phyloP scores from a whole-genome alignment of 2,329 filamentous ascomycete genomes.

The Hymenoscyphus fraxineus region DNA sequence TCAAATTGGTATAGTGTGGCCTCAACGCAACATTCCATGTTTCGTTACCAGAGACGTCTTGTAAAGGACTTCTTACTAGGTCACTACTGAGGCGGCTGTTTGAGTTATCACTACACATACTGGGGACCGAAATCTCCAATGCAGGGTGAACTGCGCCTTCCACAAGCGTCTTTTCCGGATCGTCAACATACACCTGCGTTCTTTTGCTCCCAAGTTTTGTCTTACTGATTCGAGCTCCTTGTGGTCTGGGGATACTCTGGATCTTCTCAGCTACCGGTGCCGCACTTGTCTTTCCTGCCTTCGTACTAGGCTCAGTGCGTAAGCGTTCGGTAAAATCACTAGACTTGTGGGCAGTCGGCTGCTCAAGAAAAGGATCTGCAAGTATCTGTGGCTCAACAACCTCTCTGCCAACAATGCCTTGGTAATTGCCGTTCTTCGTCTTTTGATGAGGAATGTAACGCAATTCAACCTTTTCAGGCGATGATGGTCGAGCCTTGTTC shows the following conservation, averaged over 20 bases:
- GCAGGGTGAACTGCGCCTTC: slow-evolving; percentile 9
- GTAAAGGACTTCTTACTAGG: slow-evolving; percentile 17
- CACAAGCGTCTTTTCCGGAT: slow-evolving; percentile 25
- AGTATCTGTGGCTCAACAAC: slow-evolving; percentile 23
- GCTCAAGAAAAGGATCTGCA: slow-evolving; percentile 28
- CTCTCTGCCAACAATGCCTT: slow-evolving; percentile 22
- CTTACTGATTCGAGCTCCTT: background rate
- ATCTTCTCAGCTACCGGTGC: background rate
- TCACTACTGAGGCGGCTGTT: slow-evolving; percentile 16
- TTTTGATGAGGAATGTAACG: slow-evolving; percentile 32
- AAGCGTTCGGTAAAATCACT: slow-evolving; percentile 26
- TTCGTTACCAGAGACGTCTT: slow-evolving; percentile 15
- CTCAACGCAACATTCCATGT: slow-evolving; percentile 30
- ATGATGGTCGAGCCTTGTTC: slow-evolving; percentile 25
- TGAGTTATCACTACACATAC: slow-evolving; percentile 19
- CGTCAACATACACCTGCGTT: slow-evolving; percentile 8
- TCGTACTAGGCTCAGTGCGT: slow-evolving; percentile 4
- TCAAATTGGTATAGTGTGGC: slow-evolving; percentile 31
- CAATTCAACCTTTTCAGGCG: slow-evolving; percentile 21
- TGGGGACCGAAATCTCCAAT: slow-evolving; percentile 10
- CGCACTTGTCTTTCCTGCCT: background rate
- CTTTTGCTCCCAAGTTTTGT: background rate
- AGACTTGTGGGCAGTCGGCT: slow-evolving; percentile 14
- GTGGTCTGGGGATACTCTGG: background rate
- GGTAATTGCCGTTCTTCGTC: slow-evolving; percentile 24